Conservation (phyloP, 495 filamentous ascomycete species). For the Penicillium mononematosum region DNA sequence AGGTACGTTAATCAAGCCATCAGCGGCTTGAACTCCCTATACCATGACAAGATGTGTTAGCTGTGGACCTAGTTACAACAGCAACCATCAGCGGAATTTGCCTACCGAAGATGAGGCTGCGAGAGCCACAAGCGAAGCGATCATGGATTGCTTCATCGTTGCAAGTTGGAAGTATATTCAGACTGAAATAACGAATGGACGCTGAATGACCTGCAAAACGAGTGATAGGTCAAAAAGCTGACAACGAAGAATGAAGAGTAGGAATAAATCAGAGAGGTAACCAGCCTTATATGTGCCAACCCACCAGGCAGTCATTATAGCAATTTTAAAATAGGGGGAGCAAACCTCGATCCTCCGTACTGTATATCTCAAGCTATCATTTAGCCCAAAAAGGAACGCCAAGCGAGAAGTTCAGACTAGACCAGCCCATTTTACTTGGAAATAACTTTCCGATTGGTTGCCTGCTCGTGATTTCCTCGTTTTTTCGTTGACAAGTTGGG, state of each 20-base stretch:
- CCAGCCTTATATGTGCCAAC: conserved; percentile 3
- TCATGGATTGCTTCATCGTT: conserved; percentile 34
- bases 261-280: not conserved
- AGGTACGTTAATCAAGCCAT: conserved; percentile 29
- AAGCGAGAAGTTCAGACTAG: not conserved
- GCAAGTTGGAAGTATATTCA: not conserved
- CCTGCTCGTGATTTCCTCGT: not conserved
- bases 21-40: conserved; percentile 23
- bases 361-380: not conserved
- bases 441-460: not conserved
- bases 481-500: not conserved
- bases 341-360: not conserved
- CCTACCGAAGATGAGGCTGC: conserved; percentile 26
- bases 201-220: conserved; percentile 8
- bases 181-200: conserved; percentile 6
- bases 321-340: conserved; percentile 9
- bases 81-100: not conserved
- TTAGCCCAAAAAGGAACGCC: not conserved
- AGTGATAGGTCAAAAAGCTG: not conserved
- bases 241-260: conserved; percentile 1
- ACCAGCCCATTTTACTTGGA: conserved; percentile 1
- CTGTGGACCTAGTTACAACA: not conserved
- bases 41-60: conserved; percentile 2
- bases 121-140: conserved; percentile 29
- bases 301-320: not conserved